These are phyloP conservation scores for Pseudohyphozyma bogoriensis DNA, from an alignment of 768 basidiomycete species.

Conservation along the genomic window DNA sequence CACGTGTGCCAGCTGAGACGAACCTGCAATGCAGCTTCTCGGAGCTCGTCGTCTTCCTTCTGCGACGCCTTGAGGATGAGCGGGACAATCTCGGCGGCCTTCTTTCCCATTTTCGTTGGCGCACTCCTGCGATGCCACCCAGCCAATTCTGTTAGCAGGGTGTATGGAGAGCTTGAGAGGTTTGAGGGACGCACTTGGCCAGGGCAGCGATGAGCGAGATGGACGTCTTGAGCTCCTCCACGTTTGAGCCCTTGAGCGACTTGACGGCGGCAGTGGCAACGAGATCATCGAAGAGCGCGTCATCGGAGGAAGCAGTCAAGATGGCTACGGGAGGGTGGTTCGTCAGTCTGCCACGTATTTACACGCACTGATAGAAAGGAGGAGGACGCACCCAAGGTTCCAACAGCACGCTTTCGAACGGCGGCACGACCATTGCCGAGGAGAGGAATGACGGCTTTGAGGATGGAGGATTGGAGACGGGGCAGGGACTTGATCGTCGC, in stretches of 20 bases:
- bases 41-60: constrained; percentile 69
- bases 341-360: neutral
- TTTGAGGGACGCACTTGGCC: constrained; percentile 59
- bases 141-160: constrained; percentile 46
- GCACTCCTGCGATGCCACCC: constrained; percentile 35
- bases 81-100: constrained; percentile 46
- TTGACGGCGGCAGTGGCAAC: constrained; percentile 16
- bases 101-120: constrained; percentile 26
- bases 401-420: constrained; percentile 86
- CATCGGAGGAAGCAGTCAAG: constrained; percentile 7
- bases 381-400: constrained; percentile 56
- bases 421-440: constrained; percentile 68
- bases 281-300: constrained; percentile 17
- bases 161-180: too few relatives aligned
- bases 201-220: constrained; percentile 62
- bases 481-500: constrained; percentile 18
- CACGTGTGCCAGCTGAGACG: neutral
- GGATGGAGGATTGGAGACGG: constrained; percentile 60
- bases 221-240: constrained; percentile 25
- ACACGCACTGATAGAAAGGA: neutral
- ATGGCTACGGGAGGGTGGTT: constrained; percentile 1
- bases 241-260: constrained; percentile 1
- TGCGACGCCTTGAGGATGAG: constrained; percentile 59
- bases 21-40: constrained; percentile 71
- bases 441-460: constrained; percentile 56